Percentiles rank a stretch among this genome's conserved stretches.
These are phyloP conservation scores for Calcarisporium arbuscula DNA, from an alignment of 2,329 filamentous ascomycete genomes.

Conservation along the genomic window DNA sequence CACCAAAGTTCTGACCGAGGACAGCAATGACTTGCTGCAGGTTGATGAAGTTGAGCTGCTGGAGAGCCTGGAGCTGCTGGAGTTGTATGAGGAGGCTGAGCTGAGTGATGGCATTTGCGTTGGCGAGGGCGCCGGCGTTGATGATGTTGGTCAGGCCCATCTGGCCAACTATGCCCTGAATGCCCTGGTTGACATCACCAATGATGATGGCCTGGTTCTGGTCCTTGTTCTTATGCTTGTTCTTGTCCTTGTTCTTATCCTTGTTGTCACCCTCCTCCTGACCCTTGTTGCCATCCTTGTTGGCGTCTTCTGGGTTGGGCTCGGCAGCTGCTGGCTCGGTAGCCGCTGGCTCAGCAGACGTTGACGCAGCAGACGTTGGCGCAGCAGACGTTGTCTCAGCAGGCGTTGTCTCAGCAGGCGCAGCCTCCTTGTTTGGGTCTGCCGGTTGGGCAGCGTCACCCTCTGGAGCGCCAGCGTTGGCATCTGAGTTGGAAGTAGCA, in stretches of 20 bases:
- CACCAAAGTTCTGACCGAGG: slow-evolving; percentile 16
- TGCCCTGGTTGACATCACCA: slow-evolving; percentile 12
- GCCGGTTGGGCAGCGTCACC: neutral
- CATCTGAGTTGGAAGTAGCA: neutral
- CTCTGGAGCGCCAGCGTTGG: slow-evolving; percentile 4
- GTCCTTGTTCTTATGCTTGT: slow-evolving; percentile 3
- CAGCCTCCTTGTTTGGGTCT: neutral
- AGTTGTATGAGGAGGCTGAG: slow-evolving; percentile 19
- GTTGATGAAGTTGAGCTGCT: slow-evolving; percentile 16
- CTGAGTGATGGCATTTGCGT: slow-evolving; percentile 21
- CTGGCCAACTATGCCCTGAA: slow-evolving; percentile 18
- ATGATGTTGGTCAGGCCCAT: slow-evolving; percentile 21
- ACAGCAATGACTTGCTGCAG: slow-evolving; percentile 15
- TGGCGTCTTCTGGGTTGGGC: neutral
- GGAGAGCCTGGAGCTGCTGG: slow-evolving; percentile 19
- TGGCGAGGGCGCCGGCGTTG: slow-evolving; percentile 18
- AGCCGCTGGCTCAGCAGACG: neutral
- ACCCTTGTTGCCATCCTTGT: slow-evolving; percentile 10
- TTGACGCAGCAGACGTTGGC: neutral
- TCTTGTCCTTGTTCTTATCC: slow-evolving; percentile 8
- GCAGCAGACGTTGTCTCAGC: neutral
- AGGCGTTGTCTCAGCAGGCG: neutral
- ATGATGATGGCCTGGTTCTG: slow-evolving; percentile 13
- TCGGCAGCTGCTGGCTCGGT: no score
- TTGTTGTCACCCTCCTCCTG: slow-evolving; percentile 5